phyloP scores from a whole-genome alignment of 805 yeast species.

The Torulaspora quercuum region DNA sequence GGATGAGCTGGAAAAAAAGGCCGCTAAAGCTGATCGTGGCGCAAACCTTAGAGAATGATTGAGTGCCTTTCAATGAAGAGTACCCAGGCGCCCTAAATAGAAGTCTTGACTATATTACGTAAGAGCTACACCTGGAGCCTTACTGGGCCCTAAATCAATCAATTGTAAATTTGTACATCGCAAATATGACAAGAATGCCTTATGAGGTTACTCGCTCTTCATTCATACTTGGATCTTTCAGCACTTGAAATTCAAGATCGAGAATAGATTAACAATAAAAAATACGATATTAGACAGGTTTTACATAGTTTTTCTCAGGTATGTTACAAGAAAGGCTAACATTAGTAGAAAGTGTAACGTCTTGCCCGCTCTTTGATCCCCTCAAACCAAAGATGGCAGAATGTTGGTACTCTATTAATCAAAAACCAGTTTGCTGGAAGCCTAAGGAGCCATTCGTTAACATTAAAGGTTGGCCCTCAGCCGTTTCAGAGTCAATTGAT shows the following conservation, averaged over 20 bases:
- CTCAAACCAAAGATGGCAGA: constrained; percentile 19
- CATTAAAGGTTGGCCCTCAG: constrained; percentile 69
- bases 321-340: constrained; percentile 3
- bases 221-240: no score
- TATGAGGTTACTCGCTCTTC: neutral
- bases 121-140: no score
- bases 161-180: neutral
- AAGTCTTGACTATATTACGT: no score
- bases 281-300: neutral
- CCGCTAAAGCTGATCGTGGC: constrained; percentile 39
- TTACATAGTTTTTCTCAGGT: constrained; percentile 1
- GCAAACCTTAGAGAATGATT: constrained; percentile 28
- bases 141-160: no score
- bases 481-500: constrained; percentile 49
- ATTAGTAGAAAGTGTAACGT: no score
- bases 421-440: constrained; percentile 71
- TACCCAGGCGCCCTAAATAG: no score
- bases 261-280: no score
- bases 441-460: constrained; percentile 79
- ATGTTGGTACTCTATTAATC: constrained; percentile 38
- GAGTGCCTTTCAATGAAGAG: neutral
- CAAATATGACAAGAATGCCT: neutral
- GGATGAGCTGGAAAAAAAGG: constrained; percentile 40
- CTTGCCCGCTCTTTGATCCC: no score
- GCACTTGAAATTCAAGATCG: no score